phyloP scores from a whole-genome alignment of 1,284 basidiomycete genomes.

The Mycosarcoma maydis region DNA sequence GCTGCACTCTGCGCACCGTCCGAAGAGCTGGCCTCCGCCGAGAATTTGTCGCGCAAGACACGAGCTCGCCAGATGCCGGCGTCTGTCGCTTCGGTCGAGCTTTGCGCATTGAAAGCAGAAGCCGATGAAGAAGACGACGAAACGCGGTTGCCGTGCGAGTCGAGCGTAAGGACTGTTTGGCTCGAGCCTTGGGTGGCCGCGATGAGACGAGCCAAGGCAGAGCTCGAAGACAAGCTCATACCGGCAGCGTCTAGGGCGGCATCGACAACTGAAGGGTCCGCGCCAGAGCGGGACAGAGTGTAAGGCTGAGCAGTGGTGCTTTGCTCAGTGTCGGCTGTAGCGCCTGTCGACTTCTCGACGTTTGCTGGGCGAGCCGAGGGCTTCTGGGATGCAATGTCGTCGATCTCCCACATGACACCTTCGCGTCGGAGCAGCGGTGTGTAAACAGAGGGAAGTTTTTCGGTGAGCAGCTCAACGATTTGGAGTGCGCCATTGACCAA shows the following conservation, averaged over 20 bases:
- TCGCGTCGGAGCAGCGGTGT: slow-evolving; percentile 56
- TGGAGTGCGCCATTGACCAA: slow-evolving; percentile 60
- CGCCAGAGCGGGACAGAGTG: slow-evolving; percentile 20
- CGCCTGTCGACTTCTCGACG: slow-evolving; percentile 81
- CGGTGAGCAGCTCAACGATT: slow-evolving; percentile 63
- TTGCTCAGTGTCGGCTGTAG: slow-evolving; percentile 73
- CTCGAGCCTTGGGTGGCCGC: slow-evolving; percentile 28
- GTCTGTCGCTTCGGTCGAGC: slow-evolving; percentile 46
- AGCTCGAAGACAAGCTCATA: slow-evolving; percentile 19
- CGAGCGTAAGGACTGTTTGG: slow-evolving; percentile 12
- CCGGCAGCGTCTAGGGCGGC: slow-evolving; percentile 12
- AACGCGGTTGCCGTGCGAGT: slow-evolving; percentile 18
- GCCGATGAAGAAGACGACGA: slow-evolving; percentile 18
- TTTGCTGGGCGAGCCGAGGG: slow-evolving; percentile 73
- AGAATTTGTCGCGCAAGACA: slow-evolving; percentile 50
- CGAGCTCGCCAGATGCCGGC: slow-evolving; percentile 62
- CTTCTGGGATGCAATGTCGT: slow-evolving; percentile 55
- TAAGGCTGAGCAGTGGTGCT: slow-evolving; percentile 17
- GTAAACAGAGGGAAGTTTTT: slow-evolving; percentile 59
- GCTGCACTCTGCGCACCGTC: slow-evolving; percentile 50
- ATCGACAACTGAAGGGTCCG: slow-evolving; percentile 3
- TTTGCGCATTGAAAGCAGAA: slow-evolving; percentile 28
- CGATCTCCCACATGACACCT: slow-evolving; percentile 64
- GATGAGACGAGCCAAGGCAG: slow-evolving; percentile 37
- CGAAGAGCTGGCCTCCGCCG: slow-evolving; percentile 42